Base-by-base conservation (phyloP, 2,329 filamentous ascomycete species). In the Dryadomyces quercus-mongolicae region DNA sequence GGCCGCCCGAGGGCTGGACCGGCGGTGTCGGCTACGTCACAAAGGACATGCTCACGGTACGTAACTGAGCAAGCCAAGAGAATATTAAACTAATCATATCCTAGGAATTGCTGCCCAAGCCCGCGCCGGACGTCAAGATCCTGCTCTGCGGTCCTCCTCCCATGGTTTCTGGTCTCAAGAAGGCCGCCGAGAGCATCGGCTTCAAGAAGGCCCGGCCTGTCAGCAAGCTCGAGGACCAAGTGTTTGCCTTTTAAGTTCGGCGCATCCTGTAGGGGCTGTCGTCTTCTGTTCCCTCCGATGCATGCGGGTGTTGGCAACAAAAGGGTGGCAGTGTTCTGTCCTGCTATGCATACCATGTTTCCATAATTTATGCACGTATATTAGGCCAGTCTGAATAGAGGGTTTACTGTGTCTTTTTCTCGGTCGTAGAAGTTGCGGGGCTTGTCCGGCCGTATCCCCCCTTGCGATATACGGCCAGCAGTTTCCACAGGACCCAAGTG, bases 101-200 rank as follows among this genome's bases (percentile, higher is more conserved):
- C 18, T 36, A 88, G 84, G 81, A 87, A 77, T 84, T 77, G 69
- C 80, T 97, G 54, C 90, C 93, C 55, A 83, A 87, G 66, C 82
- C 93, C 20, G 87, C 88, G 54, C 74, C 78, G 56, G 91, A 97
- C 65, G 84, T 95, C 73, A 97, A 97, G 81, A 80, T 98, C 62
- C 78, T 97, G 57, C 78, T 97, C 61, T 98, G 93, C 67, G 93
- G 93, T 54, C 93, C 93, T 56, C 93, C 93, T 55, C 93, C 93
- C 51, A 98, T 98, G 93, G 80, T 97, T 60, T 87, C 86, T 64
- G 92, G 90, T 52, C 85, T 97, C 76, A 98, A 98, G 86, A 97
- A 97, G 80, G 81, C 89, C 7, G 85, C 91, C 51, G 89, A 94
- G 72, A 78, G 81, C 59, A 78, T 97, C 20, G 93, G 93, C 56